Evolutionary conservation across 768 basidiomycete species (phyloP).

Genomic region (Butyriboletus loyo): DNA sequence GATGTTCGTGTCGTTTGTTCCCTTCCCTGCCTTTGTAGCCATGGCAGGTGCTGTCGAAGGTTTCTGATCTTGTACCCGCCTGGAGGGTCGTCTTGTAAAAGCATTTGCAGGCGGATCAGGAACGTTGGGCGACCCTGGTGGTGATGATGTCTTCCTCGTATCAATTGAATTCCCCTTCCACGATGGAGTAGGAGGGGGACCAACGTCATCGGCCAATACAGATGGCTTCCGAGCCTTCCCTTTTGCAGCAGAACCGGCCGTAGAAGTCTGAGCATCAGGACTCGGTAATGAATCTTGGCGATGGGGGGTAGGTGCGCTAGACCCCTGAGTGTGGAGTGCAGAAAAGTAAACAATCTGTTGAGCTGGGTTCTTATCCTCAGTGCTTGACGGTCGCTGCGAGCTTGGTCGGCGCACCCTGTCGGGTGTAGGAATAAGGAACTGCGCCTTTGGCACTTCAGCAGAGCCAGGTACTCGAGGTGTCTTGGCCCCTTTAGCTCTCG

Average conservation of each 20-base stretch:
- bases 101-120: constrained; percentile 23
- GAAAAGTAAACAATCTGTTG: constrained; percentile 29
- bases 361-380: constrained; percentile 27
- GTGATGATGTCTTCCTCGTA: constrained; percentile 31
- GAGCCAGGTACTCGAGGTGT: constrained; percentile 28
- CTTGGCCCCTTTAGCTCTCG: constrained; percentile 46
- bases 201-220: constrained; percentile 28
- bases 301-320: constrained; percentile 10
- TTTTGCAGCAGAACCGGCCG: constrained; percentile 10
- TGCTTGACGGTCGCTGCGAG: constrained; percentile 26
- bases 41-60: constrained; percentile 26
- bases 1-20: constrained; percentile 60
- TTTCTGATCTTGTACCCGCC: constrained; percentile 32
- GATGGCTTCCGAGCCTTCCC: constrained; percentile 31
- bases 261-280: constrained; percentile 17
- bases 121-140: constrained; percentile 32
- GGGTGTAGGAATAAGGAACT: constrained; percentile 28
- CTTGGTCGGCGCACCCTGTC: constrained; percentile 27
- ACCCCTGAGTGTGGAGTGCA: constrained; percentile 22
- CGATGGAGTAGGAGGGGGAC: constrained; percentile 9
- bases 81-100: constrained; percentile 29
- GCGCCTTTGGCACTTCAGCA: constrained; percentile 49
- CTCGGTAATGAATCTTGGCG: constrained; percentile 26
- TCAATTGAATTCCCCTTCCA: constrained; percentile 30
- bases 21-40: constrained; percentile 49